Base-by-base conservation (phyloP, 1,284 basidiomycete genomes). In the Cerrena zonata region DNA sequence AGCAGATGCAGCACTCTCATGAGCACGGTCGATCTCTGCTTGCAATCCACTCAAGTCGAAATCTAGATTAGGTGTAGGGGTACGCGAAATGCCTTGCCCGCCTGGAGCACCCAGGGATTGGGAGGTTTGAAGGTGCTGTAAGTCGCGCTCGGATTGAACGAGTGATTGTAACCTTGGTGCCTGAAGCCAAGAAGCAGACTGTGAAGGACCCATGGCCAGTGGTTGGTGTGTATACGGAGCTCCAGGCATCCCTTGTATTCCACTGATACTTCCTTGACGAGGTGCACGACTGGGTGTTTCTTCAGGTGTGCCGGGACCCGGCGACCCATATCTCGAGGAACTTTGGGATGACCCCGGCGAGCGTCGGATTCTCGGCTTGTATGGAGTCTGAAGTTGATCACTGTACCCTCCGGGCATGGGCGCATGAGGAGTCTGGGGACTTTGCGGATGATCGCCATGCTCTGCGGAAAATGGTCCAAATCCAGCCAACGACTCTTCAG, bases 11-110 rank as follows among this genome's bases (percentile, higher is more conserved):
- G 84, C 85, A 47, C 81, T 76, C 53, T 82, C 80, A 61, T 88
- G 82, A 37, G 86, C 86, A 19, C 72, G 70, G 61, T 91, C 89
- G 56, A 92, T 91, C 73, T 89, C 80, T n/a, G 78, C 78, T 61
- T 89, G 84, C 53, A 91, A 72, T 2, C 80, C 82, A 4, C 77
- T 72, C 47, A 89, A 68, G 65, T 91, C 87, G 26, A 88, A 67
- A 49, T 77, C 78, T 26, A 85, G 84, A 27, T 83, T 86, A 41
- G 83, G 81, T 37, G 84, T 82, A 39, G 84, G 76, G 39, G 83
- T 83, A 24, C 83, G 73, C 51, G 75, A 72, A 34, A 58, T 51
- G 41, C 10, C 5, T 27, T 25, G 44, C 30, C 11, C 5, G 10
- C 7, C 7, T 10, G 10, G 10, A 18, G 45, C 24, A 27, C 49